Evolutionary conservation across 2,329 filamentous ascomycete genomes (phyloP).

Genomic region (Aureobasidium zeae): DNA sequence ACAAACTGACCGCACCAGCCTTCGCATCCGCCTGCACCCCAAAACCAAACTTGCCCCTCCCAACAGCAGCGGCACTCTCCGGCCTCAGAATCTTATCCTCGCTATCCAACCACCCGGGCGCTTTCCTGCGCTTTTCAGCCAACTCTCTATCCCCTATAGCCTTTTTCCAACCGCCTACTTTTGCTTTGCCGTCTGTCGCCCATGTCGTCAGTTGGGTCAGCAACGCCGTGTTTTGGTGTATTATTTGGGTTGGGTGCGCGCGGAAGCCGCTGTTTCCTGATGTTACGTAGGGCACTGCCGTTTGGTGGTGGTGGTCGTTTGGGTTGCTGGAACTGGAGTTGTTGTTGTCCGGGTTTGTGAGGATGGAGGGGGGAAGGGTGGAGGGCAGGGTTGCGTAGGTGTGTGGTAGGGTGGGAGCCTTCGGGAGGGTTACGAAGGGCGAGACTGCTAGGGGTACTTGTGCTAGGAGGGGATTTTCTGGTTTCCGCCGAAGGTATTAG

Average conservation of each 20-base stretch:
- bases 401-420: conserved; percentile 85
- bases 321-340: no score
- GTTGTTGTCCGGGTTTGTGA: no score
- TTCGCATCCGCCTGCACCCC: no score
- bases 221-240: conserved; percentile 69
- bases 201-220: conserved; percentile 64
- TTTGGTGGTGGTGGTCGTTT: conserved; percentile 24
- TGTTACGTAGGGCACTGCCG: conserved; percentile 55
- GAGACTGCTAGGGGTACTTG: conserved; percentile 91
- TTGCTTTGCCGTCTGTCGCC: conserved; percentile 56
- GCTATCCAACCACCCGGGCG: conserved; percentile 73
- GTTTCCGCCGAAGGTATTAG: conserved; percentile 11
- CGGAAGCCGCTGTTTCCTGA: conserved; percentile 68
- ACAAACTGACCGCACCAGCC: conserved; percentile 19
- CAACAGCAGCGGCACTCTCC: conserved; percentile 38
- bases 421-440: conserved; percentile 83
- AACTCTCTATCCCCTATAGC: conserved; percentile 56
- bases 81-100: conserved; percentile 61
- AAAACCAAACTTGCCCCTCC: no score
- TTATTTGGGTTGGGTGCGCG: conserved; percentile 78
- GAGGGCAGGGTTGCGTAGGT: conserved; percentile 88
- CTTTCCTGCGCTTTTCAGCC: conserved; percentile 69
- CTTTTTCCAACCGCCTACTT: conserved; percentile 62
- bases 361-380: conserved; percentile 66
- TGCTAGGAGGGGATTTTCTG: conserved; percentile 67